Conservation (phyloP, 1,284 basidiomycete genomes). For the Ceratobasidium sp. region DNA sequence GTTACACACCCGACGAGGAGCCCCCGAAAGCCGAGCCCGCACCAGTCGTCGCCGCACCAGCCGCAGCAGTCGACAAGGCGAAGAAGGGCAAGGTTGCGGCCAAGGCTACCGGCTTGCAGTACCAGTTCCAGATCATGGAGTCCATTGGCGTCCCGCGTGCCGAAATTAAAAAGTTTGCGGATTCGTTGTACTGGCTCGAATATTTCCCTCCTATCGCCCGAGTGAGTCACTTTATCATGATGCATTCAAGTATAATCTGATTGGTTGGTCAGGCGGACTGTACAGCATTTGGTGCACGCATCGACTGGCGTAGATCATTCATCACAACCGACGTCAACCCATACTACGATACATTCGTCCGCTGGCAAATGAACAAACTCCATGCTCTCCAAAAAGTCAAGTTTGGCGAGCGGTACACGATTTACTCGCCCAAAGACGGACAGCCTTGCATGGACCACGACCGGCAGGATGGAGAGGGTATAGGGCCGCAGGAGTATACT, state of each 20-base stretch:
- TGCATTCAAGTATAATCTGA: not conserved
- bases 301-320: conserved; percentile 98
- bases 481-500: conserved; percentile 97
- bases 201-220: conserved; percentile 98
- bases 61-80: conserved; percentile 74
- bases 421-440: conserved; percentile 99
- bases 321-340: conserved; percentile 96
- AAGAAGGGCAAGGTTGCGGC: conserved; percentile 97
- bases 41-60: conserved; percentile 53
- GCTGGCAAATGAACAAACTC: conserved; percentile 98
- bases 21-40: conserved; percentile 55
- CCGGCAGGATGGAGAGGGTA: conserved; percentile 92
- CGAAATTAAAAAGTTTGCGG: conserved; percentile 97
- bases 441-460: conserved; percentile 99
- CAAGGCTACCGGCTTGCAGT: conserved; percentile 92
- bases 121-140: conserved; percentile 99
- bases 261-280: conserved; percentile 72
- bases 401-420: conserved; percentile 98
- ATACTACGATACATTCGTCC: conserved; percentile 97
- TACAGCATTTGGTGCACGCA: conserved; percentile 87
- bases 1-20: conserved; percentile 65
- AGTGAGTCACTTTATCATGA: conserved; percentile 57
- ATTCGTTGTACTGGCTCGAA: conserved; percentile 90
- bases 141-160: conserved; percentile 86
- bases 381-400: conserved; percentile 89